A percentile compares a stretch with the other conserved stretches of the same genome.
phyloP scores from a whole-genome alignment of 2,329 filamentous ascomycete species.

The Hymenoscyphus occultus region DNA sequence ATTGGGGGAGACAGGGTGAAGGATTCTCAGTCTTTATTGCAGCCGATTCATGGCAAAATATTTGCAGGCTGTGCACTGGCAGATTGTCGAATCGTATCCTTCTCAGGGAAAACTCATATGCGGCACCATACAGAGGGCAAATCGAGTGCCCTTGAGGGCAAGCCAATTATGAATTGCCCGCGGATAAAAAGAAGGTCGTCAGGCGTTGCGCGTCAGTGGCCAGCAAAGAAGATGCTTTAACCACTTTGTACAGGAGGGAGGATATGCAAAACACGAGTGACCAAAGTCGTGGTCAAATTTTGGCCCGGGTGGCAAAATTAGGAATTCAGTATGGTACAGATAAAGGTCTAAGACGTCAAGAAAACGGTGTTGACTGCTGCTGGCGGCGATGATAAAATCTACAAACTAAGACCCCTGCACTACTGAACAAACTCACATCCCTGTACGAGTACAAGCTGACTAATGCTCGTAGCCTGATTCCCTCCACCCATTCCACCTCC shows the following conservation, averaged over 20 bases:
- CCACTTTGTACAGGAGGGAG: not conserved
- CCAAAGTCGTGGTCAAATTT: not conserved
- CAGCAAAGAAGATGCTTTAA: not conserved
- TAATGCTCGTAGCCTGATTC: slow-evolving; percentile 2
- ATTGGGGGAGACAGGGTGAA: slow-evolving; percentile 45
- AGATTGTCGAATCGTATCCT: not conserved
- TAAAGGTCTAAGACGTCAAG: not conserved
- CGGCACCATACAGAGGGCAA: slow-evolving; percentile 19
- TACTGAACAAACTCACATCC: slow-evolving; percentile 6
- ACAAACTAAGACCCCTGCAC: not conserved
- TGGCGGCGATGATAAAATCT: slow-evolving; percentile 5
- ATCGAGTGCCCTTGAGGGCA: not conserved
- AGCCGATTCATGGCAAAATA: slow-evolving; percentile 36
- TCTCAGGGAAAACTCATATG: slow-evolving; percentile 3
- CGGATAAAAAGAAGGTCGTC: not conserved
- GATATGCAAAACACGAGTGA: not conserved
- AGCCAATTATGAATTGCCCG: not conserved
- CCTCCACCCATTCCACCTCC: not conserved
- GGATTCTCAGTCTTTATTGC: slow-evolving; percentile 34
- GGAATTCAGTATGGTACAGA: not conserved
- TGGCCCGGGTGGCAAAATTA: not conserved
- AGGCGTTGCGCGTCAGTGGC: not conserved
- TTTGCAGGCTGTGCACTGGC: slow-evolving; percentile 25
- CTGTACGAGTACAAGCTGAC: slow-evolving; percentile 7
- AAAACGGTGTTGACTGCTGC: not conserved